Base-by-base conservation (phyloP, 2,329 filamentous ascomycete genomes). In the Sphaerulina populicola region DNA sequence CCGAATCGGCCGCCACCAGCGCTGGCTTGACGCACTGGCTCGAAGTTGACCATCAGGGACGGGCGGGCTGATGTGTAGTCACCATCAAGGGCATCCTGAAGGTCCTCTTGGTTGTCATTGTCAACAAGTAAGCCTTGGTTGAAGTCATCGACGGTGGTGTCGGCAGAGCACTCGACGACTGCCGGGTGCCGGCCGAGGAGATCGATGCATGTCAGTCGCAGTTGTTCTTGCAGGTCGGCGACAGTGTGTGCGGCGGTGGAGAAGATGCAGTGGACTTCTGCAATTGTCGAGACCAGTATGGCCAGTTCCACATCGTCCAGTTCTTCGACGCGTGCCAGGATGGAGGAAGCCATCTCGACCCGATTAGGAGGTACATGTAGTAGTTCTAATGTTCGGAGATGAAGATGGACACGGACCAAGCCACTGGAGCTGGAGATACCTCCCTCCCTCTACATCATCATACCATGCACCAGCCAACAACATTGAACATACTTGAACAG, bases 301-400 rank as follows among this genome's bases (percentile, higher is more conserved):
- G 91, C 93, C 53, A 97, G 80, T 71, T 96, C 90, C 37, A 96
- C 77, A 71, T 96, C 90, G 63, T 84, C 86, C 57, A 97, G 76
- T 60, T 81, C 78, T 64, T 90, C 85, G 61, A 94, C 79, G 68
- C 84, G 85, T 15, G 51, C 47, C 27, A 37, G 37, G 44, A 47
- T 36, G 31, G 51, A 45, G 21, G 41, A 15, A 11, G 31, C 21
- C 27, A 29, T 29, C 18, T 42, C 8, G 9, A 30, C 18, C 14
- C 39, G n/a, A n/a, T n/a, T n/a, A n/a, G n/a, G n/a, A n/a, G n/a
- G n/a, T n/a, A n/a, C n/a, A n/a, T n/a, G 21, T 23, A 23, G 23
- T 27, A 27, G 23, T 27, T 27, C 23, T 7, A 27, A 4, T 27
- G 23, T 27, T 18, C 18, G 4, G 23, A 27, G 23, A 27, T 27